Evolutionary conservation across 2,329 filamentous ascomycete genomes (phyloP).

Genomic region (Ophiostoma angusticollis): DNA sequence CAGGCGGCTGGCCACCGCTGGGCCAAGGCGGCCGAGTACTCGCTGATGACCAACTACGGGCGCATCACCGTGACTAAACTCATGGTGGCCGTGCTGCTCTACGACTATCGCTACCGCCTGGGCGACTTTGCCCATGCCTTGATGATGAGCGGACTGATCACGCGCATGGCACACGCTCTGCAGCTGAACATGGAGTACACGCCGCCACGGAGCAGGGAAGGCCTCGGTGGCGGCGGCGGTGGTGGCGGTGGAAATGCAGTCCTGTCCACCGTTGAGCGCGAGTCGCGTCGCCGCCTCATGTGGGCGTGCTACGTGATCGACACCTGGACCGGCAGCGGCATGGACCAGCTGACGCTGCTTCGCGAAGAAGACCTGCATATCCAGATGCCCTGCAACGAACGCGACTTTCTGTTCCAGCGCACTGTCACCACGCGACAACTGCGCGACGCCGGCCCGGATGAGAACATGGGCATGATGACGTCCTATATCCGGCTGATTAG

Average conservation of each 20-base stretch:
- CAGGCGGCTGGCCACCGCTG: constrained; percentile 5
- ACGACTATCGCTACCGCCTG: constrained; percentile 8
- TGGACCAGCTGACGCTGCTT: constrained; percentile 9
- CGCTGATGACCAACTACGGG: constrained; percentile 5
- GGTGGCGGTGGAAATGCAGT: constrained; percentile 26
- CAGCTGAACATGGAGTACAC: constrained; percentile 9
- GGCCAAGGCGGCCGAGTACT: constrained; percentile 5
- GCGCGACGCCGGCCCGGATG: background rate
- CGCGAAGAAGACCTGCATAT: constrained; percentile 24
- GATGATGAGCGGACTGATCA: constrained; percentile 6
- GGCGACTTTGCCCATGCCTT: constrained; percentile 8
- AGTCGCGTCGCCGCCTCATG: constrained; percentile 29
- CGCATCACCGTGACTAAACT: constrained; percentile 5
- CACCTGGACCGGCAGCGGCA: constrained; percentile 23
- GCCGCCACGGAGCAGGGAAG: background rate
- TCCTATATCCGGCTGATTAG: constrained; percentile 30
- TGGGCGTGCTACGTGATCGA: constrained; percentile 37
- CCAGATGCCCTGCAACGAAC: constrained; percentile 35
- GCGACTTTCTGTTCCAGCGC: constrained; percentile 35
- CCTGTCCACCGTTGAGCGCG: constrained; percentile 4
- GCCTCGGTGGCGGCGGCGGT: background rate
- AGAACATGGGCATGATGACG: constrained; percentile 25
- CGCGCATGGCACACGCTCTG: constrained; percentile 8
- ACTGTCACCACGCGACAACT: background rate
- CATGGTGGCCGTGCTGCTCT: constrained; percentile 8